Conservation (phyloP, 1,284 basidiomycete species). For the Cutaneotrichosporon spelunceum region DNA sequence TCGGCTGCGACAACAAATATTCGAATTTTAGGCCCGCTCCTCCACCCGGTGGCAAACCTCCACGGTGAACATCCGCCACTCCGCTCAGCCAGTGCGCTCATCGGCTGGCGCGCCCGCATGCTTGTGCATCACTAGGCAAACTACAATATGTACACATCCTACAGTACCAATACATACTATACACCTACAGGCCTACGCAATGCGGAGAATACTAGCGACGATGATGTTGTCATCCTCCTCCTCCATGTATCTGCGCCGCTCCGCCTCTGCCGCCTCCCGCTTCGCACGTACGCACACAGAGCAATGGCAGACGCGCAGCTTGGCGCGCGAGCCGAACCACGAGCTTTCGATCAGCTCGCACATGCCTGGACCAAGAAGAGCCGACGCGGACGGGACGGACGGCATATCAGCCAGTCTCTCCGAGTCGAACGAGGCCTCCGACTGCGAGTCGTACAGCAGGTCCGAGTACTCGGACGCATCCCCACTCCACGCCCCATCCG, state of each 20-base stretch:
- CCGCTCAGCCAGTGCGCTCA: too few relatives aligned
- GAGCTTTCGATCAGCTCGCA: conserved; percentile 1
- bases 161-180: not conserved
- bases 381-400: conserved; percentile 2
- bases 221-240: not conserved
- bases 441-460: conserved; percentile 5
- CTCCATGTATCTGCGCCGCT: conserved; percentile 4
- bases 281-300: conserved; percentile 16
- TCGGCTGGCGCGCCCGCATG: not conserved
- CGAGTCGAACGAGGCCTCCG: conserved; percentile 6
- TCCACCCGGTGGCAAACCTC: conserved; percentile 1
- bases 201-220: not conserved
- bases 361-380: conserved; percentile 14
- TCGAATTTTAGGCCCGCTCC: not conserved
- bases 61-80: not conserved
- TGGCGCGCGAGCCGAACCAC: conserved; percentile 14
- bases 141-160: conserved; percentile 7
- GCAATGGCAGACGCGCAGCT: conserved; percentile 19
- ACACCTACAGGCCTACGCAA: not conserved
- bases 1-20: not conserved
- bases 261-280: conserved; percentile 3
- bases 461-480: not conserved
- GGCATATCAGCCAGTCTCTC: conserved; percentile 8
- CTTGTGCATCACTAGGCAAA: not conserved
- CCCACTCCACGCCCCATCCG: not conserved